A percentile compares a stretch with the other conserved stretches of the same genome.
Evolutionary conservation across 306 rosid genomes (phyloP).

Genomic region (Ormosia emarginata): DNA sequence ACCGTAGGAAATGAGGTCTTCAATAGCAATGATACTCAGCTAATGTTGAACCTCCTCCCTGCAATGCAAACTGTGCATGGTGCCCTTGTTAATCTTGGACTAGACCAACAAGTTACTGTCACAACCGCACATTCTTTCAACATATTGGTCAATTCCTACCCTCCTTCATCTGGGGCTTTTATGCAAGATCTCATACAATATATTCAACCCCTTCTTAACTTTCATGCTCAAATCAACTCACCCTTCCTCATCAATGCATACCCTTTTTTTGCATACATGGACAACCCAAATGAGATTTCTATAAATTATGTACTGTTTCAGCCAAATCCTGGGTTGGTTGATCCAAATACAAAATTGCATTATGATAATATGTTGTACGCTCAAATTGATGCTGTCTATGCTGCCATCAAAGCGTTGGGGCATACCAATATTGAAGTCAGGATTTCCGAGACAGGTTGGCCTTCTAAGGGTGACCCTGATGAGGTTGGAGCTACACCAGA

Average conservation of each 20-base stretch:
- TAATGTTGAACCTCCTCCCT: constrained; percentile 53
- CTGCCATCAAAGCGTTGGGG: constrained; percentile 72
- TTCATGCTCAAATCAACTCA: constrained; percentile 59
- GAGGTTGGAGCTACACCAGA: constrained; percentile 75
- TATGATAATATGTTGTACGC: constrained; percentile 93
- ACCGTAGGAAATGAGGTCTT: constrained; percentile 79
- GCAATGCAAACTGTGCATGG: constrained; percentile 71
- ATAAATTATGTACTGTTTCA: constrained; percentile 71
- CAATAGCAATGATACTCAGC: constrained; percentile 32
- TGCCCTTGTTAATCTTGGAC: constrained; percentile 68
- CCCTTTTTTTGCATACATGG: constrained; percentile 82
- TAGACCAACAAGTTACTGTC: constrained; percentile 58
- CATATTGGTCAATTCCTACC: constrained; percentile 55
- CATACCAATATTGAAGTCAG: constrained; percentile 67
- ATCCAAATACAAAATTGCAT: constrained; percentile 63
- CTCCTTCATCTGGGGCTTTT: constrained; percentile 78
- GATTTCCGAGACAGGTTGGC: constrained; percentile 95
- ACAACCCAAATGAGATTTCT: constrained; percentile 45
- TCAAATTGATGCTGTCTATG: constrained; percentile 91
- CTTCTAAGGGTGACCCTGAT: constrained; percentile 71
- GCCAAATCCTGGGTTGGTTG: constrained; percentile 67
- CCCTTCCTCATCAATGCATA: constrained; percentile 86
- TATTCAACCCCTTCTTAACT: constrained; percentile 61
- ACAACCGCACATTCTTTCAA: constrained; percentile 75
- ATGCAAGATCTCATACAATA: constrained; percentile 46